Base-by-base conservation (phyloP, 2,329 filamentous ascomycete species). In the Sporothrix curviconia region DNA sequence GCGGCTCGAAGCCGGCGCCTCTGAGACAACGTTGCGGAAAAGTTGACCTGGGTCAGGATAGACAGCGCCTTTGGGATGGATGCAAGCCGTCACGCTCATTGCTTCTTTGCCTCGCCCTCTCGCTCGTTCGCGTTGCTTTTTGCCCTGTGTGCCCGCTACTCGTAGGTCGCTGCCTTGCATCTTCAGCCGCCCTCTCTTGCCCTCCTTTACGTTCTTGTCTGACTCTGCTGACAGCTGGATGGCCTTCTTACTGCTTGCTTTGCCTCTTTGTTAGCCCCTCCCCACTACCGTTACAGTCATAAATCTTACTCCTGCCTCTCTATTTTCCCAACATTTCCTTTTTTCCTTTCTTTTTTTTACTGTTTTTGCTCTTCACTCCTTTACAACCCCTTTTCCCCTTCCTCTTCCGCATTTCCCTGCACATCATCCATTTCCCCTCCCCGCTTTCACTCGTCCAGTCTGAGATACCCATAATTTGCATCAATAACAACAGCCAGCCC, bases 381-480 rank as follows among this genome's bases (percentile, higher is more conserved):
- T 50, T 19, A 15, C 46, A 50, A n/a, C 14, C 19, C 30, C 24
- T 39, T 19, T 2, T 40, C 28, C 28, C 28, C 28, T 52, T 40
- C 49, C 37, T 25, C 36, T 43, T 17, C 25, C 37, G 36, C 50
- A n/a, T 24, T 43, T 53, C 9, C 25, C 37, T 53, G 24, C 24
- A 42, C 50, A 53, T 53, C n/a, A n/a, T 51, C 39, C 34, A 51
- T 34, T 17, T 54, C 51, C 43, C 25, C 36, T 28, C 49, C 49
- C 22, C n/a, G n/a, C n/a, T n/a, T n/a, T n/a, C n/a, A n/a, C n/a
- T n/a, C n/a, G n/a, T n/a, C n/a, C n/a, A n/a, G n/a, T n/a, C n/a
- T n/a, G 34, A 22, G 49, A 51, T 51, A 51, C 22, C 24, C 49
- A 51, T 17, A 40, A 17, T 34, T 34, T 5, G 8, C 34, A 25